Conservation (phyloP, 208 protist genomes). For the Acanthamoeba triangularis region DNA sequence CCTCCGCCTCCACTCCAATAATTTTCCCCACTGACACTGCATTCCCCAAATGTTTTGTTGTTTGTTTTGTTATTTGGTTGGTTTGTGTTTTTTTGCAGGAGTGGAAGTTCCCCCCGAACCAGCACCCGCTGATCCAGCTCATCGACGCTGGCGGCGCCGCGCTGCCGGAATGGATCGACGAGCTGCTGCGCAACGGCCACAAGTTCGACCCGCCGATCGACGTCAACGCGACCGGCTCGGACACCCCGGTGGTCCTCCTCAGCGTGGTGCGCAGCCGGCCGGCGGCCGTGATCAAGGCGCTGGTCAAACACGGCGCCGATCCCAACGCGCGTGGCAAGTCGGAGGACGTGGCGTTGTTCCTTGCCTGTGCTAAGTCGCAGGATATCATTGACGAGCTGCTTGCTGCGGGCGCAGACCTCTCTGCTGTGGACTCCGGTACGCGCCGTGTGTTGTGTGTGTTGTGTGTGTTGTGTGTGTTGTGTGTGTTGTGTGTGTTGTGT, state of each 20-base stretch:
- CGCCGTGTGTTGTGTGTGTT: no score
- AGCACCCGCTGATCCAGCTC: not conserved
- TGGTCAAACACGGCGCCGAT: not conserved
- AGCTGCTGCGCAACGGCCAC: not conserved
- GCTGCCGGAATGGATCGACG: not conserved
- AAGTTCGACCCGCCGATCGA: slow-evolving; percentile 21
- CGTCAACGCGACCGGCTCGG: not conserved
- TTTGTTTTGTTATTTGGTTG: no score
- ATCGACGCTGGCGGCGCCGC: not conserved
- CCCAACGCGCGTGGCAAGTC: not conserved
- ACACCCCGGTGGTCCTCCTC: not conserved
- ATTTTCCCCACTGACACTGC: no score
- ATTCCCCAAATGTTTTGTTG: not conserved
- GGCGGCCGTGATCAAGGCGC: not conserved
- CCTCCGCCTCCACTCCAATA: no score
- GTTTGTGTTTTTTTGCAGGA: not conserved
- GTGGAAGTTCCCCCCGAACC: not conserved
- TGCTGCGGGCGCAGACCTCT: not conserved
- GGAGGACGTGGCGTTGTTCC: not conserved
- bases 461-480: no score
- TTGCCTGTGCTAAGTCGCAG: not conserved
- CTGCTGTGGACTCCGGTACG: not conserved
- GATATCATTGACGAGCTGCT: not conserved
- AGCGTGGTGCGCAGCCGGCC: no score
- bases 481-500: no score